These are phyloP conservation scores for Phialophora tarda DNA, from an alignment of 2,329 filamentous ascomycete genomes.

Conservation along the genomic window DNA sequence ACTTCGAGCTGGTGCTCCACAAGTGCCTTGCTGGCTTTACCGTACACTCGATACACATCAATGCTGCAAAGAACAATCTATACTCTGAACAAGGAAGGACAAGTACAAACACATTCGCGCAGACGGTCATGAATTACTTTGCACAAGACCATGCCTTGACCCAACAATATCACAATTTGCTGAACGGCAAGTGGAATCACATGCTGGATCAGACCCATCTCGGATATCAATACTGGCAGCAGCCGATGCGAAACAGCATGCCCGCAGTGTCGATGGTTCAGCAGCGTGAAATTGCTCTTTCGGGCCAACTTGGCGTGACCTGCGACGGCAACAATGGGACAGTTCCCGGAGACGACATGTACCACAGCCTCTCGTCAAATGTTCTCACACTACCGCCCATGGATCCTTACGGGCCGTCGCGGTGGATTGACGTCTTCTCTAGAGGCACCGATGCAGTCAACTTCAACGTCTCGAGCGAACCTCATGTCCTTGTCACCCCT, in stretches of 20 bases:
- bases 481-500: constrained; percentile 61
- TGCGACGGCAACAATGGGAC: constrained; percentile 70
- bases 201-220: constrained; percentile 64
- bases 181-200: constrained; percentile 67
- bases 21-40: constrained; percentile 64
- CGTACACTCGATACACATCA: constrained; percentile 61
- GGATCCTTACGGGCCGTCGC: constrained; percentile 62
- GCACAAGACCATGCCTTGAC: constrained; percentile 64
- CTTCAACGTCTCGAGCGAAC: constrained; percentile 57
- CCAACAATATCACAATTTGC: constrained; percentile 61
- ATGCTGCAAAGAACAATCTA: constrained; percentile 59
- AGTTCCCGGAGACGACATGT: constrained; percentile 70
- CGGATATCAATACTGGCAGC: constrained; percentile 66
- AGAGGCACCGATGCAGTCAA: constrained; percentile 61
- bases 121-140: constrained; percentile 60
- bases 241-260: constrained; percentile 72
- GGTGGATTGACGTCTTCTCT: constrained; percentile 69
- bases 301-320: constrained; percentile 67
- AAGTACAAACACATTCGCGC: constrained; percentile 61
- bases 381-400: constrained; percentile 62
- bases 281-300: constrained; percentile 61
- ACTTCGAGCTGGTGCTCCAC: constrained; percentile 67
- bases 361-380: constrained; percentile 58
- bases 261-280: constrained; percentile 67
- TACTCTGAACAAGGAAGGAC: constrained; percentile 64